phyloP scores from a whole-genome alignment of 257 asterid genomes.

The Prunella vulgaris region DNA sequence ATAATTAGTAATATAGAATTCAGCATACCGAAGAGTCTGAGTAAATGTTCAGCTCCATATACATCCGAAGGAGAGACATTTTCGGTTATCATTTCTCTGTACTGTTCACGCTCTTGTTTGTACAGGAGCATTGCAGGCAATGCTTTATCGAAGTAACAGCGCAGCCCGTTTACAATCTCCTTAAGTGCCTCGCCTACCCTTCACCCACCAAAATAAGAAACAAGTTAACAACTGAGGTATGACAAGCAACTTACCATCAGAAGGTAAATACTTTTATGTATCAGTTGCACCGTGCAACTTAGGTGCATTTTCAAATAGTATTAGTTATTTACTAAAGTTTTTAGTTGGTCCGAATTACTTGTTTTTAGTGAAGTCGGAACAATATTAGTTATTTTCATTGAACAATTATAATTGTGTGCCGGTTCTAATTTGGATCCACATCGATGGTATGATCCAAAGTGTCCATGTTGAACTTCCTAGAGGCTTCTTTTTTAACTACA shows the following conservation, averaged over 20 bases:
- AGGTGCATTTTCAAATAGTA: too few relatives aligned
- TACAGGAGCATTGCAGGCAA: conserved; percentile 69
- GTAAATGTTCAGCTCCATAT: conserved; percentile 79
- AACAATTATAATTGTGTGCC: too few relatives aligned
- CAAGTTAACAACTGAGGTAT: background rate
- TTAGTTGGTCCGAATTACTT: too few relatives aligned
- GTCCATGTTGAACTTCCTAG: background rate
- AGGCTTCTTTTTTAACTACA: background rate
- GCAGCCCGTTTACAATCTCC: conserved; percentile 54
- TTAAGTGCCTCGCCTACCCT: conserved; percentile 44
- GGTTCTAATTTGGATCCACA: too few relatives aligned
- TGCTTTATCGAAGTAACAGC: conserved; percentile 64
- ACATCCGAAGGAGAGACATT: conserved; percentile 48
- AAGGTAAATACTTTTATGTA: too few relatives aligned
- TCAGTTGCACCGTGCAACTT: too few relatives aligned
- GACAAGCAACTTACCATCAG: too few relatives aligned
- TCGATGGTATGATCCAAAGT: background rate
- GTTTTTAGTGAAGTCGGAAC: too few relatives aligned
- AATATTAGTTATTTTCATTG: too few relatives aligned
- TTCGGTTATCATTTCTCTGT: conserved; percentile 34
- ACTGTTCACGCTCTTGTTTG: conserved; percentile 62
- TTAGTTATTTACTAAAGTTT: too few relatives aligned
- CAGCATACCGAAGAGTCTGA: conserved; percentile 67
- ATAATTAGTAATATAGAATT: conserved; percentile 1
- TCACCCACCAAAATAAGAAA: conserved; percentile 31